Conservation (phyloP, 2,329 filamentous ascomycete species). For the Neonectria neomacrospora region DNA sequence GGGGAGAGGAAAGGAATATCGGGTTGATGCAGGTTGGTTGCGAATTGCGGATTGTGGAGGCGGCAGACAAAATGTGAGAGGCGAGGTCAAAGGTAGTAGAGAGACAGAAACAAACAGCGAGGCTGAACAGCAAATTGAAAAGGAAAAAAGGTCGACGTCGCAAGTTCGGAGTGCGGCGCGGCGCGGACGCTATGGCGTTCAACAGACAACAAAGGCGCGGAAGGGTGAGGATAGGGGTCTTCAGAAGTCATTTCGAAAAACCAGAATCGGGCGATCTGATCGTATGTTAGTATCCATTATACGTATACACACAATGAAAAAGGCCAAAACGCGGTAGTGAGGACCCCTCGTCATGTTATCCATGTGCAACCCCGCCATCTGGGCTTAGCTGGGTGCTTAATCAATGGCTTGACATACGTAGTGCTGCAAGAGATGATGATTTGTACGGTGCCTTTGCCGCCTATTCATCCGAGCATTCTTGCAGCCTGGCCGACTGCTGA, state of each 20-base stretch:
- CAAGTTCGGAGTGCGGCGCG: neutral
- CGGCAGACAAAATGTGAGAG: neutral
- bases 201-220: neutral
- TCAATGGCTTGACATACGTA: neutral
- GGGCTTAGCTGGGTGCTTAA: neutral
- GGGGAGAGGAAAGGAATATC: neutral
- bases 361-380: slow-evolving; percentile 2
- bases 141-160: neutral
- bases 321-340: neutral
- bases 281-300: slow-evolving; percentile 9
- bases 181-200: neutral
- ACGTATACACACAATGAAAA: neutral
- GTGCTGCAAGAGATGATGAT: neutral
- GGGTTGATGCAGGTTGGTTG: neutral
- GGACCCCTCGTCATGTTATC: slow-evolving; percentile 3
- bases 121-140: neutral
- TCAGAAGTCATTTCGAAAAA: slow-evolving; percentile 11
- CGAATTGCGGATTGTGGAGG: neutral
- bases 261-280: slow-evolving; percentile 3
- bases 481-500: neutral
- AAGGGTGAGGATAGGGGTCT: slow-evolving; percentile 4
- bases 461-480: neutral
- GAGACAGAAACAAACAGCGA: neutral
- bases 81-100: neutral
- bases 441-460: neutral